Conservation (phyloP, 257 asterid species). For the Paulownia fortunei region DNA sequence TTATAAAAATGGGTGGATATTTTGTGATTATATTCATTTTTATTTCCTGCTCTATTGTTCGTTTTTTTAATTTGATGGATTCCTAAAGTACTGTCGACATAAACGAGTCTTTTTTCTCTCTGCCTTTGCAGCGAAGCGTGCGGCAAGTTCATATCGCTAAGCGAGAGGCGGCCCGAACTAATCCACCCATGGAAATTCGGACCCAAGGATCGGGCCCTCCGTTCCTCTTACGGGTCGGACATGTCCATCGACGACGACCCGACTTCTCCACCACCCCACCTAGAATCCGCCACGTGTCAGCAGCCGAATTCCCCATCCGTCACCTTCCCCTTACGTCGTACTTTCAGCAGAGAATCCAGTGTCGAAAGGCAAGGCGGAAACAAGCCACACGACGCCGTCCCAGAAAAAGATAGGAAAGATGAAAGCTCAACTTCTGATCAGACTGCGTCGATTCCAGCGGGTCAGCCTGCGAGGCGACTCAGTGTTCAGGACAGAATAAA, state of each 20-base stretch:
- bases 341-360: constrained; percentile 44
- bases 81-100: neutral
- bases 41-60: neutral
- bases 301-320: constrained; percentile 35
- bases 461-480: constrained; percentile 71
- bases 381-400: constrained; percentile 24
- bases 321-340: constrained; percentile 30
- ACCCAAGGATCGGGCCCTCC: constrained; percentile 56
- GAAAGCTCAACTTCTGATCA: constrained; percentile 43
- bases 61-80: neutral
- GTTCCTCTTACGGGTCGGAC: constrained; percentile 63
- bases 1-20: neutral
- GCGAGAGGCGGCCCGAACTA: constrained; percentile 67
- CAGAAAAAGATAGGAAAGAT: constrained; percentile 40
- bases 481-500: constrained; percentile 93
- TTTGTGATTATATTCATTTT: neutral
- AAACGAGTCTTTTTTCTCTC: neutral
- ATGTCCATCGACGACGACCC: constrained; percentile 58
- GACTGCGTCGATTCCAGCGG: constrained; percentile 42
- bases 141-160: constrained; percentile 61
- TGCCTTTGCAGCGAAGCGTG: constrained; percentile 78
- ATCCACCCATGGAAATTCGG: constrained; percentile 54
- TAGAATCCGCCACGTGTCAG: constrained; percentile 37
- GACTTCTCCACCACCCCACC: constrained; percentile 42
- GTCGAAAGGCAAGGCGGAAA: constrained; percentile 40